phyloP scores from a whole-genome alignment of 345 rosid genomes.

The Moringa oleifera region DNA sequence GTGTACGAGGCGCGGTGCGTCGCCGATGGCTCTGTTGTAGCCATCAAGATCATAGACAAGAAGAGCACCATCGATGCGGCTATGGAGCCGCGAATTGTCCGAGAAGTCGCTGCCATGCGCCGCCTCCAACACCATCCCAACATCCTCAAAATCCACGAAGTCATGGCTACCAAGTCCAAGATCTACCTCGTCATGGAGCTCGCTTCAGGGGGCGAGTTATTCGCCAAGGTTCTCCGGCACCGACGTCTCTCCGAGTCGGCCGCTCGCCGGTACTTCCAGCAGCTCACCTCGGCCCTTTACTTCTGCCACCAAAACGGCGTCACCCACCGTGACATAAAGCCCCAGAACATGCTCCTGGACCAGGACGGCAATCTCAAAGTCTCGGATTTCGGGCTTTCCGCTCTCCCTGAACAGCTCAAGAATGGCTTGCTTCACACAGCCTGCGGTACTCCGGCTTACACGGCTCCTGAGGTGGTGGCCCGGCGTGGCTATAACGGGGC shows the following conservation, averaged over 20 bases:
- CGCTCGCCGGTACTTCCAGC: slow-evolving; percentile 68
- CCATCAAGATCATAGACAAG: slow-evolving; percentile 71
- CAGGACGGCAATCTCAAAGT: slow-evolving; percentile 55
- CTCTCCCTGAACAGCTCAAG: slow-evolving; percentile 55
- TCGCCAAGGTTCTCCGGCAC: slow-evolving; percentile 31
- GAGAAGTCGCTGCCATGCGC: slow-evolving; percentile 84
- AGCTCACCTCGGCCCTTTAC: slow-evolving; percentile 65
- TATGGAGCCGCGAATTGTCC: slow-evolving; percentile 56
- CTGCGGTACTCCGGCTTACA: slow-evolving; percentile 75
- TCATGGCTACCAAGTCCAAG: slow-evolving; percentile 76
- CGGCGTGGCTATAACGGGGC: slow-evolving; percentile 58
- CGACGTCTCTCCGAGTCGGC: slow-evolving; percentile 46
- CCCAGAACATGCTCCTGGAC: slow-evolving; percentile 80
- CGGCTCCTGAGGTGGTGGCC: slow-evolving; percentile 70
- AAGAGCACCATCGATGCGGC: slow-evolving; percentile 27
- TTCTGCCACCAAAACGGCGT: slow-evolving; percentile 84
- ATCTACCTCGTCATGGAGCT: slow-evolving; percentile 79
- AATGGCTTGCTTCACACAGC: slow-evolving; percentile 60
- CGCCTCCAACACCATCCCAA: slow-evolving; percentile 73
- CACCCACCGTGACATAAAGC: slow-evolving; percentile 86
- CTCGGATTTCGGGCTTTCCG: slow-evolving; percentile 76
- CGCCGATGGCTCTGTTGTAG: slow-evolving; percentile 36
- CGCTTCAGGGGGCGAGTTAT: slow-evolving; percentile 77
- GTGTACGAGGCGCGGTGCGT: slow-evolving; percentile 58
- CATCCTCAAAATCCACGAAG: slow-evolving; percentile 74